Base-by-base conservation (phyloP, 2,329 filamentous ascomycete genomes). In the Pseudogymnoascus sp. region DNA sequence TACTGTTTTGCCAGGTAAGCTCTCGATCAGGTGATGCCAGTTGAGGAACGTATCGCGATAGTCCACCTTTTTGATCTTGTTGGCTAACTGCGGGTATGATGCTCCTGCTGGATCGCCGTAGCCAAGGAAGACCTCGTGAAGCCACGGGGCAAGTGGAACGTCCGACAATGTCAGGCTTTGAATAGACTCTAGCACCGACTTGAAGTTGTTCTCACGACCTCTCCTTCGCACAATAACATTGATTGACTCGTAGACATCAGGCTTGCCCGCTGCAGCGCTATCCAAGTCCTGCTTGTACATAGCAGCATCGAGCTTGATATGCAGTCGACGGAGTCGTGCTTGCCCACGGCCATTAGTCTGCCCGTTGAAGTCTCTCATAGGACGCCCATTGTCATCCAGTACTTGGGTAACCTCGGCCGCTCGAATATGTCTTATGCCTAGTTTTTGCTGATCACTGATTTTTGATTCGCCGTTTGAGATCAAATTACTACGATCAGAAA, bases 121-220 rank as follows among this genome's bases (percentile, higher is more conserved):
- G 2, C 95, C 95, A n/a, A 99, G 79, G 75, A 97, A 99, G 8
- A 97, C 93, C 69, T 97, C 95, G 71, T 96, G 91, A 47, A 99
- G 81, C 95, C 95, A 99, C 1, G 87, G 84, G 12, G 95, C 92
- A 62, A 97, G 81, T 5, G 90, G 89, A 18, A 93, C 87, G 69
- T 96, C 90, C 0, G 92, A 92, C 36, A 96, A 80, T 1, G 91
- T 89, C 31, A 99, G 82, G 67, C 86, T 90, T 71, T 89, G 90
- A 72, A 99, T 96, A 1, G 93, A 96, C 70, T 97, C 90, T 37
- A 99, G 80, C 8, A 99, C 87, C 8, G 93, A 87, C 72, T 91
- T 96, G 80, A 99, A 99, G 75, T 99, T 99, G 77, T 99, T 99
- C 75, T 99, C 95, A 65, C 93, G 83, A 29, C 90, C 88, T 73